Evolutionary conservation across 2,329 filamentous ascomycete genomes (phyloP).

Genomic region (Cercospora beticola): DNA sequence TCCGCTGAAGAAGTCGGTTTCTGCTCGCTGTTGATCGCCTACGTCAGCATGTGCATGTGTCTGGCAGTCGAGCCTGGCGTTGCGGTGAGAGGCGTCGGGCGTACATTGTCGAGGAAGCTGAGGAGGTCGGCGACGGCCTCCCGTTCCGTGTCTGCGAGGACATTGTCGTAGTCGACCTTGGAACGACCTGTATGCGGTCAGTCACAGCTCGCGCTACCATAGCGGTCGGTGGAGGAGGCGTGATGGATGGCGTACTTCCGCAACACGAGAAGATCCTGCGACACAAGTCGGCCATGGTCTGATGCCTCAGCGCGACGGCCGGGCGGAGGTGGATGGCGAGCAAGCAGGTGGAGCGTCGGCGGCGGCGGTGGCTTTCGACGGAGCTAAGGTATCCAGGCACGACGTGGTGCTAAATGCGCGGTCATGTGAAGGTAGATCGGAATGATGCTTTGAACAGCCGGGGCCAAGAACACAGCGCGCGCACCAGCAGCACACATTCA

Average conservation of each 20-base stretch:
- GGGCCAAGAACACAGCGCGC: background rate
- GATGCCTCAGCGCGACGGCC: conserved; percentile 23
- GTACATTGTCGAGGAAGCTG: conserved; percentile 93
- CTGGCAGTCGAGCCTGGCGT: background rate
- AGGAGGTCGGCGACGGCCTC: conserved; percentile 95
- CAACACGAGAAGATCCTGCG: conserved; percentile 38
- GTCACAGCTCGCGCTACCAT: background rate
- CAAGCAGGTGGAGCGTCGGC: background rate
- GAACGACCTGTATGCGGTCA: conserved; percentile 41
- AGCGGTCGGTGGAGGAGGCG: background rate
- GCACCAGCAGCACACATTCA: background rate
- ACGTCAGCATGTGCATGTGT: conserved; percentile 23
- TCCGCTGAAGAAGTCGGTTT: conserved; percentile 97
- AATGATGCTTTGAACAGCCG: background rate
- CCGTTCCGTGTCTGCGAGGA: conserved; percentile 87
- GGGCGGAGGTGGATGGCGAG: background rate
- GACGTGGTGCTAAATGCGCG: background rate
- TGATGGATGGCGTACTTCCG: conserved; percentile 28
- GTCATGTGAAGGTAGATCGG: conserved; percentile 4
- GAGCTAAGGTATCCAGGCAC: conserved; percentile 1
- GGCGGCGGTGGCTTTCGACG: background rate
- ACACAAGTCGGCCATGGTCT: conserved; percentile 36
- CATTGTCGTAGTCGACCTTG: conserved; percentile 46
- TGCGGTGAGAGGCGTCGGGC: conserved; percentile 34
- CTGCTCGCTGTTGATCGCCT: conserved; percentile 67